Base-by-base conservation (phyloP, 495 filamentous ascomycete genomes). In the Trypethelium eluteriae region DNA sequence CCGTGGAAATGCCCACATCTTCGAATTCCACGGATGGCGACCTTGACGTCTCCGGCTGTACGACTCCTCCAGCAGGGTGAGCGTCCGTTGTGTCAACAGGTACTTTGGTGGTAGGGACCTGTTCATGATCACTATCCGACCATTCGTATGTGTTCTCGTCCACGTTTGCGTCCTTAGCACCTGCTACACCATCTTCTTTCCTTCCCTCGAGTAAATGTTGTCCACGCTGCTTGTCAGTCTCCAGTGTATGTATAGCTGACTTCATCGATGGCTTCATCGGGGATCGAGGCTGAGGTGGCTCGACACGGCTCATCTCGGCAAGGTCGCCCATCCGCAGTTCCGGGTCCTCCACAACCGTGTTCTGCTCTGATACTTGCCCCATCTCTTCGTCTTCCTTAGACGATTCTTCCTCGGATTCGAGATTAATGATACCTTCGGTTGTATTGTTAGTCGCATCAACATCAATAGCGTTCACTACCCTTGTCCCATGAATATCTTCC, bases 311-410 rank as follows among this genome's bases (percentile, higher is more conserved):
- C 39, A 71, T 67, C 36, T 79, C 74, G 41, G 78, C 78, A 38
- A 80, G 56, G 72, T 81, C 78, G n/a, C 75, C 74, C 77, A 81
- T 77, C 16, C 70, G 64, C 2, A 76, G 46, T 41, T 72, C 69
- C 41, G 71, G 49, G 66, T 77, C 72, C 9, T 77, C 65, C 0
- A 68, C 65, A 12, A 68, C 34, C 5, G 68, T 69, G 62, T 88
- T 85, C 35, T 84, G 71, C 53, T 88, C 81, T 64, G 53, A 14
- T 36, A 0, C 53, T 34, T 36, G 5, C 14, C 14, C 25, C 14
- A 18, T 6, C 18, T 35, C n/a, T 7, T 59, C 25, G 5, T 66
- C 36, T 50, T 11, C 85, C 84, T 64, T 80, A 25, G 81, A 38
- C 72, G 6, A 73, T 35, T 77, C 79, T 35, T 81, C 80, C 46